phyloP scores from a whole-genome alignment of 2,329 filamentous ascomycete species.

The Zasmidium angulare region DNA sequence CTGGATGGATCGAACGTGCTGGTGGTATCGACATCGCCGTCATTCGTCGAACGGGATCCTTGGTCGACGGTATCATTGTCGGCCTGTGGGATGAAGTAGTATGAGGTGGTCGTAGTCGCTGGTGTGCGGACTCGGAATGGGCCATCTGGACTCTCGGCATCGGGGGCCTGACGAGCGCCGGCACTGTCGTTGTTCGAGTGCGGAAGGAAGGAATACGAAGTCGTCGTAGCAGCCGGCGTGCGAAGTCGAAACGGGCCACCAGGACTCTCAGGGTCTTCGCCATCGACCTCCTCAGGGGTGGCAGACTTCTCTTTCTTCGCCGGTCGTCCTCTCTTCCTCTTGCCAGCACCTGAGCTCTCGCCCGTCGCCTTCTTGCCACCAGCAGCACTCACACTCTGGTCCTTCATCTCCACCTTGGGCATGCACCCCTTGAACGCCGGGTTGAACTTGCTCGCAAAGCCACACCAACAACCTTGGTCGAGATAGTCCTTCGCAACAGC shows the following conservation, averaged over 20 bases:
- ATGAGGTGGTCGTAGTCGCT: background rate
- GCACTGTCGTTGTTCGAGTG: no score
- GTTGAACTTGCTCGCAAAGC: constrained; percentile 8
- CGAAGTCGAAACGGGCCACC: no score
- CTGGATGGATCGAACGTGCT: background rate
- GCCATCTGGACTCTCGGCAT: background rate
- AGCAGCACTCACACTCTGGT: background rate
- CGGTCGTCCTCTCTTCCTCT: background rate
- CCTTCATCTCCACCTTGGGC: background rate
- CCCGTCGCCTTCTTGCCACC: background rate
- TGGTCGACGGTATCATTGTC: background rate
- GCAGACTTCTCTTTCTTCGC: no score
- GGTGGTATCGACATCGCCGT: no score
- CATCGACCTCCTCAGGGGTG: no score
- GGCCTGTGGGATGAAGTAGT: background rate
- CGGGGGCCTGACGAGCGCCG: no score
- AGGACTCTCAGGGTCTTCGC: background rate
- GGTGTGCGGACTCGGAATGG: background rate
- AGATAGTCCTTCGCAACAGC: constrained; percentile 15
- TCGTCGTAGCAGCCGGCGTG: no score
- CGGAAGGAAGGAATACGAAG: no score
- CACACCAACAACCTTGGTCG: constrained; percentile 22
- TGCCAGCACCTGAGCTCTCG: background rate
- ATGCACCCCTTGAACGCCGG: constrained; percentile 3
- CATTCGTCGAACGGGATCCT: no score